These are phyloP conservation scores for Tuber indicum DNA, from an alignment of 495 filamentous ascomycete species.

Conservation along the genomic window DNA sequence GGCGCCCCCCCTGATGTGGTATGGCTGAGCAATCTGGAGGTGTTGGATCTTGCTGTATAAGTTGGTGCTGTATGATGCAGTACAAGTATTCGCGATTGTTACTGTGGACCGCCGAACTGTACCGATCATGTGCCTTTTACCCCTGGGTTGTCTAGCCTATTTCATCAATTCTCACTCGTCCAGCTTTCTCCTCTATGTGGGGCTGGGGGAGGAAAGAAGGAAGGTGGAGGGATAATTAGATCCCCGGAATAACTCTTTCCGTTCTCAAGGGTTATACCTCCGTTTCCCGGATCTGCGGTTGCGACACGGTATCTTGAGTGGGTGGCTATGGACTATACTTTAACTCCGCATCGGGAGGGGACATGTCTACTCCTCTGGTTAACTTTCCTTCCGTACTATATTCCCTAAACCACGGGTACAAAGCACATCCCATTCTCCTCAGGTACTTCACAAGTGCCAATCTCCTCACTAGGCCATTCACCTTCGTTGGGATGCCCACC, in stretches of 20 bases:
- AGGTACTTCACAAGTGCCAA: background rate
- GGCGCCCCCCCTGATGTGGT: no score
- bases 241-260: conserved; percentile 44
- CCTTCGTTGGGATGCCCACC: conserved; percentile 30
- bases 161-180: no score
- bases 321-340: conserved; percentile 41
- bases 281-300: conserved; percentile 46
- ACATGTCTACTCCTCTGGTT: background rate
- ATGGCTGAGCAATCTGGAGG: no score
- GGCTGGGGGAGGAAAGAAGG: no score
- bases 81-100: no score
- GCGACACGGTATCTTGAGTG: conserved; percentile 47
- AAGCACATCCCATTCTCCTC: background rate
- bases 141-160: no score
- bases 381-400: background rate
- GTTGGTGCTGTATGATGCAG: no score
- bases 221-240: conserved; percentile 28
- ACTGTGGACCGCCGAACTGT: no score
- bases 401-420: background rate
- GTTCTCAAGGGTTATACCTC: conserved; percentile 45
- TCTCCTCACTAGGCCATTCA: background rate
- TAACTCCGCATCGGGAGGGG: conserved; percentile 29
- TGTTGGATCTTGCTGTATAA: no score
- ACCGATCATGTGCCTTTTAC: no score
- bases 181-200: no score